These are phyloP conservation scores for Lichenothelia convexa DNA, from an alignment of 495 filamentous ascomycete species.

Conservation along the genomic window DNA sequence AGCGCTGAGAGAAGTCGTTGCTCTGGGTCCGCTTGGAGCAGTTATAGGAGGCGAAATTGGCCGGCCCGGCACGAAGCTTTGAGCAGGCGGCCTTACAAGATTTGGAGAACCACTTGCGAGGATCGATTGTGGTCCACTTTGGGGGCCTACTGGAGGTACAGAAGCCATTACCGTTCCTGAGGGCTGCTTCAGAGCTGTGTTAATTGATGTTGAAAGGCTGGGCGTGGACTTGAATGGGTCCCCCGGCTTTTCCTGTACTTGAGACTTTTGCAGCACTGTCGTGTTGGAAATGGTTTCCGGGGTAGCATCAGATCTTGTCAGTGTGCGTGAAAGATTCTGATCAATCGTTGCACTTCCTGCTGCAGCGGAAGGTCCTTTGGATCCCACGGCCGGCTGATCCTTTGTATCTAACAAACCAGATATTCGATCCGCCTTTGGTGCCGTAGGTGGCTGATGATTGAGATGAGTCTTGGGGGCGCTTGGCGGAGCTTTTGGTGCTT, in stretches of 20 bases:
- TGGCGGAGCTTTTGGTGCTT: constrained; percentile 2
- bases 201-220: not conserved
- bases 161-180: not conserved
- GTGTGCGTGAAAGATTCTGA: not conserved
- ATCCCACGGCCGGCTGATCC: too few species aligned
- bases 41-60: constrained; percentile 8
- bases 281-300: not conserved
- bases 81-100: not conserved
- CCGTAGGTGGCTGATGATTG: constrained; percentile 12
- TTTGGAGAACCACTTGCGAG: not conserved
- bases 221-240: not conserved
- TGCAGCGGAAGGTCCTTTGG: too few species aligned
- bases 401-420: constrained; percentile 4
- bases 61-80: not conserved
- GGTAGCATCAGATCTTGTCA: not conserved
- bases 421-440: constrained; percentile 16
- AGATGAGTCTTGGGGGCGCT: constrained; percentile 5
- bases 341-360: too few species aligned
- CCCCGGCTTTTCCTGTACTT: too few species aligned
- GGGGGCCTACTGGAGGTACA: not conserved
- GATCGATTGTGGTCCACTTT: not conserved
- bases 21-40: constrained; percentile 14
- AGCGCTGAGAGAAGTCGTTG: constrained; percentile 11
- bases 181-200: not conserved
- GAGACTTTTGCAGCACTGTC: too few species aligned